Evolutionary conservation across 2,329 filamentous ascomycete genomes (phyloP), one percentile per base, ranked within the genome.

Genomic region (Penicillium sp.): DNA sequence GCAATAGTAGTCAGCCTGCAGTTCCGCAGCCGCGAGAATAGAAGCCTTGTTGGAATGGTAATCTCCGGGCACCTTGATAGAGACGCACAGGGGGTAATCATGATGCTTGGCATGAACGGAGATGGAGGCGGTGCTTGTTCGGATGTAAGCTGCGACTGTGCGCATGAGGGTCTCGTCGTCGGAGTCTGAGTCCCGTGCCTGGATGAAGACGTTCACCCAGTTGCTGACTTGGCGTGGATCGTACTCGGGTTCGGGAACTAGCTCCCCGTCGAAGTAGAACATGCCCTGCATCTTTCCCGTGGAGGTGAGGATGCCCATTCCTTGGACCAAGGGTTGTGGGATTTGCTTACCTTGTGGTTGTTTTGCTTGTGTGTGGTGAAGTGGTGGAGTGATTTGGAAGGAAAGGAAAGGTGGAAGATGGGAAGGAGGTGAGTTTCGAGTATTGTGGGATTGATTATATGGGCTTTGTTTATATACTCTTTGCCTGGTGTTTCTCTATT

Each of bases 1-100:
- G 12, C 55, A 45, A 54, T 57, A 57, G 19, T 47, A 54, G 19
- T 57, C 55, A 13, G 55, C 50, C 35, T 57, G 55, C 27, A 57
- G 29, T 43, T 57, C 55, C 2, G 55, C 55, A 7, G 55, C 55
- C 6, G 55, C 55, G 13, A 54, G 35, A 19, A 57, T 57, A 13
- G 55, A 54, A 6, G 50, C 50, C 21, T 57, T 57, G 35, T 23
- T 53, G 42, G 55, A 48, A 35, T 54, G 42, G 27, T 57, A 57
- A 1, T 57, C 50, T n/a, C 55, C 55, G 6, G 55, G 55, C 7
- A 53, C 55, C 49, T 57, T 57, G 33, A 57, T 57, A n/a, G 55
- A 57, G 27, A 57, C 19, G 43, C 55, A 57, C 13, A 57, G 50
- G 1, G 55, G 49, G 21, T 46, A 15, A 9, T 45, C 31, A 12